Evolutionary conservation across 1,139 yeast genomes (phyloP).

Genomic region (Saccharomyces hybrid): DNA sequence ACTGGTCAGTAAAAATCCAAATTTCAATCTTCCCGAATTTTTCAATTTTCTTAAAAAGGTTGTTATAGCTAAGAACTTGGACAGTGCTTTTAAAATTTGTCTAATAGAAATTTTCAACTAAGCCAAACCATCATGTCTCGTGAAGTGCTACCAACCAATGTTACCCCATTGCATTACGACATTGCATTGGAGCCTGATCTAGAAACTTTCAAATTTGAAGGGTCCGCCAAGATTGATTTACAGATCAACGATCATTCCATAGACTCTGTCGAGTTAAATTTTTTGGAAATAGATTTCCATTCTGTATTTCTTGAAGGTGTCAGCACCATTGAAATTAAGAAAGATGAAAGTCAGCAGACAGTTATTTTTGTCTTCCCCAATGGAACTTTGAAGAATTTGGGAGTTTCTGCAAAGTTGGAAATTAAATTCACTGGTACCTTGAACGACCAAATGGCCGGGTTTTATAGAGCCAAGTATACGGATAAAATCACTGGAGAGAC

Average conservation of each 20-base stretch:
- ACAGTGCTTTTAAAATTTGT: too few species aligned
- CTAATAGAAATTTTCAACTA: not conserved
- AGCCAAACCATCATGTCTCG: conserved; percentile 26
- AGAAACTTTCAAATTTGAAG: conserved; percentile 57
- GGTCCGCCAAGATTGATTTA: conserved; percentile 55
- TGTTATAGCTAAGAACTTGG: too few species aligned
- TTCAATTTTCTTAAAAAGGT: too few species aligned
- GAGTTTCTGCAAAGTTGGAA: not conserved
- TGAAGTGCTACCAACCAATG: conserved; percentile 61
- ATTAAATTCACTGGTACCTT: too few species aligned
- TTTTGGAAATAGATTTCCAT: conserved; percentile 53
- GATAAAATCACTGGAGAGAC: too few species aligned
- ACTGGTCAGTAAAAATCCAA: too few species aligned
- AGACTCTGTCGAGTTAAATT: conserved; percentile 38
- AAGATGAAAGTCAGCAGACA: conserved; percentile 51
- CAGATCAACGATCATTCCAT: conserved; percentile 42
- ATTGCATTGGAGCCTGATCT: conserved; percentile 64
- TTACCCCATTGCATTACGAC: conserved; percentile 61
- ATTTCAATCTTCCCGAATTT: too few species aligned
- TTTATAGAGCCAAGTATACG: too few species aligned
- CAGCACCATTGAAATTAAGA: conserved; percentile 30
- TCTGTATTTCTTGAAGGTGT: conserved; percentile 41
- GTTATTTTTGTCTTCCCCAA: conserved; percentile 49
- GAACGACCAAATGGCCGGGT: too few species aligned
- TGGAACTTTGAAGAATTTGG: conserved; percentile 36